phyloP scores from a whole-genome alignment of 257 asterid genomes.

The Sherardia arvensis region DNA sequence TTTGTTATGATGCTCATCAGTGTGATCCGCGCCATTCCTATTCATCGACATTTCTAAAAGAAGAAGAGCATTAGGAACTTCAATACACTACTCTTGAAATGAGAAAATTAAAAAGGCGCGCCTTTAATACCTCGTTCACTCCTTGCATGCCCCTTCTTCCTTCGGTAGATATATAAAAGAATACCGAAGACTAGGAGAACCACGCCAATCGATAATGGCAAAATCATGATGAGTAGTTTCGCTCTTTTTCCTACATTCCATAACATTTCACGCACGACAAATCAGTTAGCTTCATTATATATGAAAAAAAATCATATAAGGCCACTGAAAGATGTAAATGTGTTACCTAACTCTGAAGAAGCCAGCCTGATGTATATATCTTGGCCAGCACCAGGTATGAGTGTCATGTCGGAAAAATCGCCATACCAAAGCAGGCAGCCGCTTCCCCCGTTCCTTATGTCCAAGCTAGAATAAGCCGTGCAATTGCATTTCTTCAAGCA shows the following conservation, averaged over 20 bases:
- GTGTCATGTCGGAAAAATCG: slow-evolving; percentile 20
- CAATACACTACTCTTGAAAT: no score
- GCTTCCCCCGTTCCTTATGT: slow-evolving; percentile 6
- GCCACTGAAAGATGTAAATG: background rate
- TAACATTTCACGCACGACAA: background rate
- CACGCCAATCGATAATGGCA: background rate
- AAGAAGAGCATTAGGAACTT: background rate
- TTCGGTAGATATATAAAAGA: background rate
- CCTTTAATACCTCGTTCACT: background rate
- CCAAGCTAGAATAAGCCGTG: slow-evolving; percentile 10
- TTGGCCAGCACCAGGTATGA: slow-evolving; percentile 18
- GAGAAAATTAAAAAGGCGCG: background rate
- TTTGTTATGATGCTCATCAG: background rate
- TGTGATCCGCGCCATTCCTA: background rate
- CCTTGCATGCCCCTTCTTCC: background rate
- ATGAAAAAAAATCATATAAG: background rate
- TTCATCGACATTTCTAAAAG: background rate
- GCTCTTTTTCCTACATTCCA: background rate
- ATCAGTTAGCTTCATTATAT: no score
- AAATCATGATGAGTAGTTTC: background rate
- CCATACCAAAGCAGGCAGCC: slow-evolving; percentile 29
- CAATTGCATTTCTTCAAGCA: slow-evolving; percentile 21
- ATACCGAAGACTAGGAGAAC: background rate
- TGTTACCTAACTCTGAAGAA: slow-evolving; percentile 22
- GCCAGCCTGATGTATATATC: slow-evolving; percentile 26